Conservation (phyloP, 805 yeast species). For the Grigorovia yakushimaensis region DNA sequence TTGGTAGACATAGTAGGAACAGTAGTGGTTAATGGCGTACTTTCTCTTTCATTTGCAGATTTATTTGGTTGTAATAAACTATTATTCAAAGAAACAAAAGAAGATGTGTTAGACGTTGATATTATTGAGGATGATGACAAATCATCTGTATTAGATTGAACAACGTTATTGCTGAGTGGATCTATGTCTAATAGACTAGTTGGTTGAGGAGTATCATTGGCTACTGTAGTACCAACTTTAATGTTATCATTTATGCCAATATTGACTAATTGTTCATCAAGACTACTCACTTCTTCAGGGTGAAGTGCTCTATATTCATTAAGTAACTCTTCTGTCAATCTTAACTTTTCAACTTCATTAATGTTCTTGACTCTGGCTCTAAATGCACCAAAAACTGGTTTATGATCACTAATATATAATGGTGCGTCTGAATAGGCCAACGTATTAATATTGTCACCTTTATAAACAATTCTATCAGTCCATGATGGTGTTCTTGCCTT, state of each 20-base stretch:
- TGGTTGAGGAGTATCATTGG: slow-evolving; percentile 1
- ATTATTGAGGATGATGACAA: background rate
- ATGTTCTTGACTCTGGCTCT: slow-evolving; percentile 55
- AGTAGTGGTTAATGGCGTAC: background rate
- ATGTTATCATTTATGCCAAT: slow-evolving; percentile 8
- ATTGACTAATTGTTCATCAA: slow-evolving; percentile 13
- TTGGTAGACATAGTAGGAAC: background rate
- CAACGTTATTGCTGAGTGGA: background rate
- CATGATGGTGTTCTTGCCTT: slow-evolving; percentile 91
- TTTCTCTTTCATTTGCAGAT: background rate
- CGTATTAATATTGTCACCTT: slow-evolving; percentile 50
- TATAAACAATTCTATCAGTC: slow-evolving; percentile 81
- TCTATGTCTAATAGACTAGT: slow-evolving; percentile 10
- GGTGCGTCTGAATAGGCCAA: slow-evolving; percentile 60
- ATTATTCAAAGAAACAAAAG: slow-evolving; percentile 1
- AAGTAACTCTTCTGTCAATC: slow-evolving; percentile 50
- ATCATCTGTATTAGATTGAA: background rate
- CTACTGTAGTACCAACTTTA: background rate
- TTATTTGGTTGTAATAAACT: slow-evolving; percentile 5
- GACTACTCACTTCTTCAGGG: slow-evolving; percentile 19
- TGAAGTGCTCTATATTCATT: slow-evolving; percentile 39
- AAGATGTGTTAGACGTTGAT: slow-evolving; percentile 4
- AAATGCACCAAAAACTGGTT: slow-evolving; percentile 83
- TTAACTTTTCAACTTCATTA: slow-evolving; percentile 50
- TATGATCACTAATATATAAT: slow-evolving; percentile 72